phyloP scores from a whole-genome alignment of 2,329 filamentous ascomycete species.

The Pseudogymnoascus sp. region DNA sequence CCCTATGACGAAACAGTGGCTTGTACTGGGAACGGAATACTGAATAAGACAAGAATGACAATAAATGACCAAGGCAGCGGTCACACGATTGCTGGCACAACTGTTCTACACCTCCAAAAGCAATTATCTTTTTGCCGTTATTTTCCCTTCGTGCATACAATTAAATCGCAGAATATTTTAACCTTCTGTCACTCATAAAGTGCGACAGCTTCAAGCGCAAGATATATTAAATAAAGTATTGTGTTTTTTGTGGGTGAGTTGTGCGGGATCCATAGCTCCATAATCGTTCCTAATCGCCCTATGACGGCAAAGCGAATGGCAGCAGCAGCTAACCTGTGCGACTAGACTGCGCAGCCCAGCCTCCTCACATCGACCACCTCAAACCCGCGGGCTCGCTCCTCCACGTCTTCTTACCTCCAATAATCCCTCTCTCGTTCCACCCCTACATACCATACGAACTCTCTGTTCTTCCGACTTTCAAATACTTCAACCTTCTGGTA shows the following conservation, averaged over 20 bases:
- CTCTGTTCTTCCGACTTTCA: not conserved
- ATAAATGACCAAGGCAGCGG: conserved; percentile 4
- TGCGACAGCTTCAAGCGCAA: not conserved
- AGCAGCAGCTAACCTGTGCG: conserved; percentile 3
- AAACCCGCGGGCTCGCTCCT: not conserved
- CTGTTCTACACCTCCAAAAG: not conserved
- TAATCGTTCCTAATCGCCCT: conserved; percentile 6
- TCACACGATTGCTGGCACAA: not conserved
- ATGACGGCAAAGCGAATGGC: conserved; percentile 5
- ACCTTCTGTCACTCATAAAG: not conserved
- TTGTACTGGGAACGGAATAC: conserved; percentile 5
- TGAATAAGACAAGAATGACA: conserved; percentile 5
- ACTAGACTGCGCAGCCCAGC: not conserved
- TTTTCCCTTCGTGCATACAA: not conserved
- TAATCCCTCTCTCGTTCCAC: not conserved
- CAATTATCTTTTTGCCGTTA: not conserved
- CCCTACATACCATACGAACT: not conserved
- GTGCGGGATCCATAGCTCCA: conserved; percentile 6
- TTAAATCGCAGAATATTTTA: not conserved
- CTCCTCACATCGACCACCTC: conserved; percentile 5
- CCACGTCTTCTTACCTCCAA: not conserved
- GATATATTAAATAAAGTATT: conserved; percentile 5
- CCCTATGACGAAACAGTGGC: conserved; percentile 4
- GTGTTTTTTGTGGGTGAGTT: not conserved
- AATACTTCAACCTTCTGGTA: not conserved